Percentiles rank a stretch among this genome's conserved stretches.
Evolutionary conservation across 176 grass and related monocot species (phyloP).

Genomic region (Zea luxurians): DNA sequence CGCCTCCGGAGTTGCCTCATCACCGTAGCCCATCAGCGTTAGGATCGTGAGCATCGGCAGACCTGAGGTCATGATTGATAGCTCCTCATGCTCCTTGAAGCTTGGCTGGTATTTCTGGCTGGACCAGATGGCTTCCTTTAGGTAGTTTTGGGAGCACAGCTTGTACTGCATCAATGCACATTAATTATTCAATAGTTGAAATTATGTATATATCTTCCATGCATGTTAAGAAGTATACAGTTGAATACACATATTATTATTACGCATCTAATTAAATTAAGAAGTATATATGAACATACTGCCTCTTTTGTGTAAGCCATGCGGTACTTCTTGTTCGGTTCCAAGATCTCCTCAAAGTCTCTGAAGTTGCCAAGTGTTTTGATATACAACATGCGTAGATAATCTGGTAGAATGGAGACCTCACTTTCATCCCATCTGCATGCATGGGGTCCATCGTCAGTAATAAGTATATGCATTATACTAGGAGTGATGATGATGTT

Average conservation of each 20-base stretch:
- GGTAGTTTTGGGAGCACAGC: neutral
- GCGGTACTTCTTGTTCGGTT: constrained; percentile 11
- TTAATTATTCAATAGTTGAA: neutral
- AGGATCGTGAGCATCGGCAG: neutral
- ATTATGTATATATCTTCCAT: neutral
- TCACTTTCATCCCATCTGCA: constrained; percentile 9
- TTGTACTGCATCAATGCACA: neutral
- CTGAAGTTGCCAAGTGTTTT: neutral
- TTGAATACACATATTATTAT: too few species aligned
- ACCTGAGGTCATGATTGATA: neutral
- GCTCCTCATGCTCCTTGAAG: constrained; percentile 5
- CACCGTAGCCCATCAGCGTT: neutral
- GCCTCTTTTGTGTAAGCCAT: neutral
- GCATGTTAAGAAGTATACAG: too few species aligned
- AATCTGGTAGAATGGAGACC: neutral
- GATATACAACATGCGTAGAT: neutral
- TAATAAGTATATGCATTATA: too few species aligned
- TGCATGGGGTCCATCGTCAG: too few species aligned
- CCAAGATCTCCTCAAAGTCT: constrained; percentile 7
- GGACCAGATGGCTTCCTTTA: neutral
- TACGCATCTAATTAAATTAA: too few species aligned
- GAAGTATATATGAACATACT: neutral
- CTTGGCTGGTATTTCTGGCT: neutral
- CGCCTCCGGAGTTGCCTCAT: neutral
- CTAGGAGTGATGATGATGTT: too few species aligned